Percentiles rank a stretch among this genome's conserved stretches.
Evolutionary conservation across 1,284 basidiomycete species (phyloP).

Genomic region (Ceratobasidium sp.): DNA sequence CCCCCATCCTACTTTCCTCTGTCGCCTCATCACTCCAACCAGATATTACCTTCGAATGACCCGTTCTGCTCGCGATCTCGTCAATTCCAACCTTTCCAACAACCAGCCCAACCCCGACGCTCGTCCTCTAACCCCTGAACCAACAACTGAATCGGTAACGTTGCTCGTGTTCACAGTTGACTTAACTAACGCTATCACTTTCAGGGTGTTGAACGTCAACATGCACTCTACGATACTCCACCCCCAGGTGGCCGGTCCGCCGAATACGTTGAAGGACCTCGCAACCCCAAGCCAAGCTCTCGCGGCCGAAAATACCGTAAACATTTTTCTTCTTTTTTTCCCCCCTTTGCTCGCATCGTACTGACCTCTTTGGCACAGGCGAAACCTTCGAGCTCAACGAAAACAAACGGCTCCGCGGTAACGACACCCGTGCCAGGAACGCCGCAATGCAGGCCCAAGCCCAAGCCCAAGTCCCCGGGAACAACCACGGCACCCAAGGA

Average conservation of each 20-base stretch:
- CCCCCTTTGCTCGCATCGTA: background rate
- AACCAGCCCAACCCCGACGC: background rate
- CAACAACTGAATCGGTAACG: background rate
- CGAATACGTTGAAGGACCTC: background rate
- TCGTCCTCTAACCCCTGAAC: conserved; percentile 6
- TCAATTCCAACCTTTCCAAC: background rate
- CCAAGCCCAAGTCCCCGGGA: background rate
- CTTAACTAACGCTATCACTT: background rate
- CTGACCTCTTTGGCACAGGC: background rate
- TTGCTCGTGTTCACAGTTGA: background rate
- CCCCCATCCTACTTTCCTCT: background rate
- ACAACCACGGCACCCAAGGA: background rate
- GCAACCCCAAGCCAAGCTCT: background rate
- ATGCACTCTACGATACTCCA: background rate
- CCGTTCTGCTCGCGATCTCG: background rate
- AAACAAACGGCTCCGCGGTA: background rate
- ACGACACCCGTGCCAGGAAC: background rate
- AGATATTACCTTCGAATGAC: background rate
- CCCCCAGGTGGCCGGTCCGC: background rate
- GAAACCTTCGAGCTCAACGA: background rate
- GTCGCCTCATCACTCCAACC: background rate
- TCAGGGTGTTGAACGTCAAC: background rate
- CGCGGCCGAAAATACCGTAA: background rate
- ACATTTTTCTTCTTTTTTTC: background rate
- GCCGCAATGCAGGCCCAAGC: background rate